Conservation (phyloP, 2,329 filamentous ascomycete genomes). For the Xenosphaeropsis pyriputrescens region DNA sequence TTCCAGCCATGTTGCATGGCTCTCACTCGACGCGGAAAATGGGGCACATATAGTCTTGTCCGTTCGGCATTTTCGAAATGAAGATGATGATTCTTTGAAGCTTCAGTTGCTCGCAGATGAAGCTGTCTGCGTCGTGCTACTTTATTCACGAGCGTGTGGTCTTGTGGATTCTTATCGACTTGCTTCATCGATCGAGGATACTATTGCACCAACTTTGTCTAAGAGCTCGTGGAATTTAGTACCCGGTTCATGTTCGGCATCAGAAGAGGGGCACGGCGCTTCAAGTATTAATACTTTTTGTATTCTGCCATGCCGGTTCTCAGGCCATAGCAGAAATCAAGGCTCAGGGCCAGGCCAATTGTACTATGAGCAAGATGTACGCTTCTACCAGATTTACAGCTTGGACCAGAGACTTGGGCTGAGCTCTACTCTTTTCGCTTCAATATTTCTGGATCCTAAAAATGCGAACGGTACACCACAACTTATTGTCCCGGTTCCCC, state of each 20-base stretch:
- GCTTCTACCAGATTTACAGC: conserved; percentile 31
- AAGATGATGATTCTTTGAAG: conserved; percentile 22
- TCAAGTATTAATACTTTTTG: no score
- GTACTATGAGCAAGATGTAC: conserved; percentile 20
- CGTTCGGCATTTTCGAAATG: conserved; percentile 27
- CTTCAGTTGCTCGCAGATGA: conserved; percentile 17
- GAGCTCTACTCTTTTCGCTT: conserved; percentile 22
- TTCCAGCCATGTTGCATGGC: conserved; percentile 15
- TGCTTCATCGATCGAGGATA: neutral
- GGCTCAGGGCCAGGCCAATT: conserved; percentile 4
- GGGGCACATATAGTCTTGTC: conserved; percentile 22
- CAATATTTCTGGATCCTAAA: conserved; percentile 9
- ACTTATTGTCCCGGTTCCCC: neutral
- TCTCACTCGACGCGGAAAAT: conserved; percentile 8
- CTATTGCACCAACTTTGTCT: neutral
- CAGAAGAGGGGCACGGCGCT: no score
- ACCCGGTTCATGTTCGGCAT: no score
- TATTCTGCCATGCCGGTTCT: no score
- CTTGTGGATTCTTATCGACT: conserved; percentile 16
- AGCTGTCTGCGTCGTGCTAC: conserved; percentile 3
- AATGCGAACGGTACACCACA: neutral
- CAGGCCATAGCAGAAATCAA: no score
- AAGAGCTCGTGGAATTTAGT: no score
- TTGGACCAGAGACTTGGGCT: conserved; percentile 28
- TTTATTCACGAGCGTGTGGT: conserved; percentile 10